phyloP scores from a whole-genome alignment of 306 rosid species.

The Datisca glomerata region DNA sequence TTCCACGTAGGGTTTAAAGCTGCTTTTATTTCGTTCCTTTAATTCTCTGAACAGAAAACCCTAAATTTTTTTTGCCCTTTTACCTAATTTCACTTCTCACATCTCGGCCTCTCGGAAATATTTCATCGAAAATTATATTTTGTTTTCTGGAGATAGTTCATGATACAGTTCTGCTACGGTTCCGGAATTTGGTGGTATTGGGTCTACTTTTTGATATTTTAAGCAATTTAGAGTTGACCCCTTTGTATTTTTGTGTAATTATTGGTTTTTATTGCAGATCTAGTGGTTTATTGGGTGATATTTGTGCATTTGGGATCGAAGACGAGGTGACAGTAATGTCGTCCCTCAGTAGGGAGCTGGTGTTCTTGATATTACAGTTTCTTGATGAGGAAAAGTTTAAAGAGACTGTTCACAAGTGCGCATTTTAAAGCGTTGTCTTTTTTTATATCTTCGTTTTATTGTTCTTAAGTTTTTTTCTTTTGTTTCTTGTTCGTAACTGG shows the following conservation, averaged over 20 bases:
- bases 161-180: slow-evolving; percentile 27
- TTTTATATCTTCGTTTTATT: not conserved
- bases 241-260: slow-evolving; percentile 2
- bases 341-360: slow-evolving; percentile 95
- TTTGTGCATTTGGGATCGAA: slow-evolving; percentile 28
- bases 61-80: slow-evolving; percentile 16
- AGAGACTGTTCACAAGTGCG: slow-evolving; percentile 97
- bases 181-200: slow-evolving; percentile 8
- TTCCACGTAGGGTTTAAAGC: slow-evolving; percentile 52
- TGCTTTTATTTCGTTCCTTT: slow-evolving; percentile 36
- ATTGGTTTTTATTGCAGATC: slow-evolving; percentile 50
- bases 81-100: slow-evolving; percentile 16
- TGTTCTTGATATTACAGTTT: slow-evolving; percentile 98
- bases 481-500: slow-evolving; percentile 7
- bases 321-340: slow-evolving; percentile 56
- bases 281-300: slow-evolving; percentile 35
- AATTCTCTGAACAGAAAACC: slow-evolving; percentile 24
- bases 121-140: slow-evolving; percentile 9
- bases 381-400: slow-evolving; percentile 98
- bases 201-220: slow-evolving; percentile 9
- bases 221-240: slow-evolving; percentile 17
- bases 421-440: slow-evolving; percentile 9
- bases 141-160: slow-evolving; percentile 12
- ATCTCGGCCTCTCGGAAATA: slow-evolving; percentile 13
- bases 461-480: not conserved